Evolutionary conservation across 1,284 basidiomycete genomes (phyloP).

Genomic region (Ustilago trichophora): DNA sequence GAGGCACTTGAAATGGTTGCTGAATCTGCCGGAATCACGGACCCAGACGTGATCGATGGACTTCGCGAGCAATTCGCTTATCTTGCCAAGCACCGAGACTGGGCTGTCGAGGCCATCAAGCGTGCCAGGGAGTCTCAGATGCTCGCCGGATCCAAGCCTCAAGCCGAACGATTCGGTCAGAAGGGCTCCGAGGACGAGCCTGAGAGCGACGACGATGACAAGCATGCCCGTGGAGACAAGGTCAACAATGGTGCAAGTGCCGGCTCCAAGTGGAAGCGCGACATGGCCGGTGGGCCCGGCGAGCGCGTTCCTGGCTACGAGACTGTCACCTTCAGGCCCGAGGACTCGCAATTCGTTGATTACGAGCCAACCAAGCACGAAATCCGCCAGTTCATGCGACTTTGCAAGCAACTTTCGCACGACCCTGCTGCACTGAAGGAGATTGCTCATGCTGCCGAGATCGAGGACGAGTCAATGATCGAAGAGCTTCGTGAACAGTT

Average conservation of each 20-base stretch:
- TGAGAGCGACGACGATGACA: too few relatives aligned
- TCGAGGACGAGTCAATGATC: background rate
- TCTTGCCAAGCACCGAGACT: too few relatives aligned
- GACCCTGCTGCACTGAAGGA: background rate
- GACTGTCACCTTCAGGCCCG: slow-evolving; percentile 1
- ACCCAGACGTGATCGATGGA: too few relatives aligned
- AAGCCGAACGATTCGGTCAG: too few relatives aligned
- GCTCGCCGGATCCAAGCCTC: too few relatives aligned
- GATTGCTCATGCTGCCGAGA: slow-evolving; percentile 1
- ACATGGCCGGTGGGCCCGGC: background rate
- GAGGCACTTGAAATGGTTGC: slow-evolving; percentile 1
- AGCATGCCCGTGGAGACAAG: too few relatives aligned
- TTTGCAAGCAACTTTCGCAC: background rate
- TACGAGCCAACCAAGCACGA: slow-evolving; percentile 3
- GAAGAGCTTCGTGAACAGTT: background rate
- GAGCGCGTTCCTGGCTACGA: background rate
- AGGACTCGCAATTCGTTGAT: background rate
- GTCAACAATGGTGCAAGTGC: too few relatives aligned
- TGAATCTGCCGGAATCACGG: too few relatives aligned
- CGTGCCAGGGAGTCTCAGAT: too few relatives aligned
- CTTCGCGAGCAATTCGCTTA: too few relatives aligned
- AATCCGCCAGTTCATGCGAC: slow-evolving; percentile 2
- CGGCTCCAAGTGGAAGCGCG: slow-evolving; percentile 1
- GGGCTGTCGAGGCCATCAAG: too few relatives aligned
- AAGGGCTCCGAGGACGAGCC: too few relatives aligned